These are phyloP conservation scores for Diaporthe humulicola DNA, from an alignment of 2,329 filamentous ascomycete genomes.

Conservation along the genomic window DNA sequence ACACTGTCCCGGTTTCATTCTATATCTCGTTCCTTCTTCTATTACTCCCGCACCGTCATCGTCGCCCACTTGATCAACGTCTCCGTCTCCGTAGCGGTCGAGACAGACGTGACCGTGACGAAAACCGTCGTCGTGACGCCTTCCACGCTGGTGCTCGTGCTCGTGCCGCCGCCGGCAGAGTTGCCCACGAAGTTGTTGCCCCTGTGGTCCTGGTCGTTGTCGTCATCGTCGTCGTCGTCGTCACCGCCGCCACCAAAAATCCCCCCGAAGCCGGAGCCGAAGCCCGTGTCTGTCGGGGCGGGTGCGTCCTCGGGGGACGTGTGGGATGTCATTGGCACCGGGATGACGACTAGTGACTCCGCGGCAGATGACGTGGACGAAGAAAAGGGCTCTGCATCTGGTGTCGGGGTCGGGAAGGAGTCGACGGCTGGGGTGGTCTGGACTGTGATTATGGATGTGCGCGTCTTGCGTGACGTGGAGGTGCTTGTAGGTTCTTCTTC, in stretches of 20 bases:
- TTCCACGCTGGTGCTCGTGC: constrained; percentile 30
- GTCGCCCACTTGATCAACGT: constrained; percentile 26
- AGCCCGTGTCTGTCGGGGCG: constrained; percentile 11
- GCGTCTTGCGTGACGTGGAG: constrained; percentile 13
- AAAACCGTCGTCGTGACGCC: constrained; percentile 37
- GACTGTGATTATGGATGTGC: constrained; percentile 11
- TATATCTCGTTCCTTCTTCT: not conserved
- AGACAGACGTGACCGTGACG: constrained; percentile 37
- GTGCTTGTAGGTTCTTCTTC: constrained; percentile 22
- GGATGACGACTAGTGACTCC: constrained; percentile 14
- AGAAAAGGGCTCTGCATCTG: not conserved
- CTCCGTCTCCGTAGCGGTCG: constrained; percentile 37
- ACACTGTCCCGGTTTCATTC: not conserved
- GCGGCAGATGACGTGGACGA: constrained; percentile 12
- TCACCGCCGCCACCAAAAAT: not conserved
- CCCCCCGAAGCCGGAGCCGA: not conserved
- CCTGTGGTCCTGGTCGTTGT: not conserved
- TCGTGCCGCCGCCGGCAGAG: constrained; percentile 25
- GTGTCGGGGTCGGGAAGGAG: not conserved
- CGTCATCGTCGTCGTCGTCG: not conserved
- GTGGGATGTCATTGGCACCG: constrained; percentile 7
- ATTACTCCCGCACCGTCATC: constrained; percentile 16
- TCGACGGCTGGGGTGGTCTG: constrained; percentile 1
- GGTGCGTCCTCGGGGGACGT: constrained; percentile 16
- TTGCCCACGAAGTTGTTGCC: constrained; percentile 21